Percentiles rank a stretch among this genome's conserved stretches.
Evolutionary conservation across 179 eudicot species (phyloP).

Genomic region (Spinacia oleracea): DNA sequence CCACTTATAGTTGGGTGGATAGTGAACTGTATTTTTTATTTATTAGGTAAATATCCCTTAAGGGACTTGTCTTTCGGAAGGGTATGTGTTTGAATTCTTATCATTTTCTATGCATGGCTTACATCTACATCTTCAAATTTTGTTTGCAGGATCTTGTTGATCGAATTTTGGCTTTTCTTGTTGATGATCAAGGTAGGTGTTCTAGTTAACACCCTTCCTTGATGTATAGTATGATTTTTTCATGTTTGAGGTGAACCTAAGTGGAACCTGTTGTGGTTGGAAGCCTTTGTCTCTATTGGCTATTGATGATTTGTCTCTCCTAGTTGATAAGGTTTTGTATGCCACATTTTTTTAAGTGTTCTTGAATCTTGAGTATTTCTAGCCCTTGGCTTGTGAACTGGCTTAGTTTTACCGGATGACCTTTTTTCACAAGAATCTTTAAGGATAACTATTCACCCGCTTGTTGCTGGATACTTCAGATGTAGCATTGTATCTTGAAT

Average conservation of each 20-base stretch:
- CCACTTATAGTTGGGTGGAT: not conserved
- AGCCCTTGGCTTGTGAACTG: not conserved
- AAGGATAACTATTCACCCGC: not conserved
- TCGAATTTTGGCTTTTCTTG: slow-evolving; percentile 62
- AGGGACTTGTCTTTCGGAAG: not conserved
- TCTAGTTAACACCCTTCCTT: slow-evolving; percentile 13
- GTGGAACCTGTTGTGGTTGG: not conserved
- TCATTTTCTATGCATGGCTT: not conserved
- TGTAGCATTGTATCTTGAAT: not conserved
- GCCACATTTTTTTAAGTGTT: not conserved
- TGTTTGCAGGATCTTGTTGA: slow-evolving; percentile 81
- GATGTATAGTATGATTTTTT: not conserved
- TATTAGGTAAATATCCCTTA: not conserved
- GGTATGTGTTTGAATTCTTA: slow-evolving; percentile 2
- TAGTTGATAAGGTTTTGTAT: not conserved
- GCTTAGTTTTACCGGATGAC: too few relatives aligned
- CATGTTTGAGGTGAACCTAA: not conserved
- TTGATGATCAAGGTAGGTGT: slow-evolving; percentile 75
- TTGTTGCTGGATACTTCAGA: not conserved
- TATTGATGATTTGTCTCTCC: not conserved
- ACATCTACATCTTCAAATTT: not conserved
- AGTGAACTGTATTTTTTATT: not conserved
- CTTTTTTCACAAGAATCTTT: not conserved
- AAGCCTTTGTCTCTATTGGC: slow-evolving; percentile 3
- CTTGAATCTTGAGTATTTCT: not conserved